phyloP scores from a whole-genome alignment of 495 filamentous ascomycete genomes.

The Astrothelium subdiscretum region DNA sequence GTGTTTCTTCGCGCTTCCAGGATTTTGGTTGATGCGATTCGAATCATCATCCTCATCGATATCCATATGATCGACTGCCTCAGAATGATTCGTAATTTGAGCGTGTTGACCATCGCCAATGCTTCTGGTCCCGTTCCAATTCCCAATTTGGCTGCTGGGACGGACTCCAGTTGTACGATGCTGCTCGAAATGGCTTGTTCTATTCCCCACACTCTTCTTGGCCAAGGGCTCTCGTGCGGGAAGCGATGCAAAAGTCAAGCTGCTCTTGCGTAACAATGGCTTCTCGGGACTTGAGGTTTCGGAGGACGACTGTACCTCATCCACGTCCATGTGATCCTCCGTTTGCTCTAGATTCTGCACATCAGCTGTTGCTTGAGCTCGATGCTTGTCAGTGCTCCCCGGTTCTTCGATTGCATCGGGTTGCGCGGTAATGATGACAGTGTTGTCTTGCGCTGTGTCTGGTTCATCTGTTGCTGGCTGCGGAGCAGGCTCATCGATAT shows the following conservation, averaged over 20 bases:
- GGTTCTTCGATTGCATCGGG: not conserved
- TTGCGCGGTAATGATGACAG: not conserved
- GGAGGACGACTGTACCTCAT: constrained; percentile 48
- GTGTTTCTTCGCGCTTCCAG: constrained; percentile 46
- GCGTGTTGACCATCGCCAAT: constrained; percentile 33
- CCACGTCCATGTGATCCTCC: constrained; percentile 36
- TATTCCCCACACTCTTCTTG: constrained; percentile 65
- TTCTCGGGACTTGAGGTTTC: constrained; percentile 51
- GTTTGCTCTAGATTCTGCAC: constrained; percentile 21
- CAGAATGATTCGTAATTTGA: constrained; percentile 36
- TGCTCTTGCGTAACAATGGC: constrained; percentile 74
- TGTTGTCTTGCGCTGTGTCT: constrained; percentile 5
- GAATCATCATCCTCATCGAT: constrained; percentile 41
- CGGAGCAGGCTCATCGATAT: not conserved
- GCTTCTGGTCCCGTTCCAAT: constrained; percentile 49
- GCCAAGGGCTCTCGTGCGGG: constrained; percentile 80
- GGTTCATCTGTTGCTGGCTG: not conserved
- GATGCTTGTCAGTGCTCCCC: not conserved
- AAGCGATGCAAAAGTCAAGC: constrained; percentile 81
- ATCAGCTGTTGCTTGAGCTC: constrained; percentile 3
- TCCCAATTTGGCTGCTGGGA: constrained; percentile 49
- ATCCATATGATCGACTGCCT: constrained; percentile 43
- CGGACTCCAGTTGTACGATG: constrained; percentile 31
- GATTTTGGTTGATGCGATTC: constrained; percentile 22
- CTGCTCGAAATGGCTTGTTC: constrained; percentile 70